Conservation (phyloP, 1,139 yeast species). For the Suhomyces bribrorum region DNA sequence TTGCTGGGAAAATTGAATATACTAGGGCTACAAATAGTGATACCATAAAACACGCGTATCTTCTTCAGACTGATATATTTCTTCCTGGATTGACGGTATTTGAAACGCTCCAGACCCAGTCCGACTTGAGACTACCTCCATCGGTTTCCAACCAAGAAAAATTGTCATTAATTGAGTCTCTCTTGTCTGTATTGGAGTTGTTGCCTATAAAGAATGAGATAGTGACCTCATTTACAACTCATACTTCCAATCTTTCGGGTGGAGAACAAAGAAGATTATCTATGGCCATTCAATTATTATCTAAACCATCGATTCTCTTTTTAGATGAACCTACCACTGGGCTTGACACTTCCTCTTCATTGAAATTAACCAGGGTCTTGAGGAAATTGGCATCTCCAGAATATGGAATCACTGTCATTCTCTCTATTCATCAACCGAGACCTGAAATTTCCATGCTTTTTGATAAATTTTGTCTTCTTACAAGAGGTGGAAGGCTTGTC, state of each 20-base stretch:
- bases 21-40: constrained; percentile 5
- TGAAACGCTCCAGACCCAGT: constrained; percentile 70
- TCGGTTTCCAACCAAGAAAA: constrained; percentile 43
- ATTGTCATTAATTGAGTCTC: constrained; percentile 52
- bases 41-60: constrained; percentile 56
- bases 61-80: constrained; percentile 75
- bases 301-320: constrained; percentile 74
- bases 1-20: constrained; percentile 33
- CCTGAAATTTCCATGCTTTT: constrained; percentile 68
- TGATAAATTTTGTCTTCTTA: constrained; percentile 69
- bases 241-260: constrained; percentile 64
- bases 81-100: constrained; percentile 70
- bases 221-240: constrained; percentile 50
- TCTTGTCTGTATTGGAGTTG: constrained; percentile 62
- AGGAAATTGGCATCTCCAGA: constrained; percentile 51
- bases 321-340: constrained; percentile 93
- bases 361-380: constrained; percentile 61
- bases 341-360: constrained; percentile 76
- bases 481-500: constrained; percentile 65
- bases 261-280: constrained; percentile 83
- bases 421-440: constrained; percentile 85
- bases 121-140: constrained; percentile 62
- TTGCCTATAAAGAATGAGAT: constrained; percentile 59
- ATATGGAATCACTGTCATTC: constrained; percentile 66
- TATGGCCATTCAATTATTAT: constrained; percentile 73